Evolutionary conservation across 345 rosid genomes (phyloP).

Genomic region (Odontarrhena argentea): DNA sequence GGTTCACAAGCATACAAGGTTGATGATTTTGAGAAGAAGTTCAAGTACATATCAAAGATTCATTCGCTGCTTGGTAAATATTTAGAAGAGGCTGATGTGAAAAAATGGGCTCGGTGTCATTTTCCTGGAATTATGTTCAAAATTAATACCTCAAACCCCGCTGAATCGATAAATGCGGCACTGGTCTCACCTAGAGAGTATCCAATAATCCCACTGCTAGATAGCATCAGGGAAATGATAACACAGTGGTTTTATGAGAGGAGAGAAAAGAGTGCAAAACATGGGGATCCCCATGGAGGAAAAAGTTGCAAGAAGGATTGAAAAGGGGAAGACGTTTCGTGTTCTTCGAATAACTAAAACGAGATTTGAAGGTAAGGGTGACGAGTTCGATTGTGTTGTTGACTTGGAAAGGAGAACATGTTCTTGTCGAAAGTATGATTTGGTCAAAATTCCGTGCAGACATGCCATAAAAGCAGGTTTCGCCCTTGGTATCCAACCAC

Average conservation of each 20-base stretch:
- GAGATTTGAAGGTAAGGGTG: neutral
- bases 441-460: neutral
- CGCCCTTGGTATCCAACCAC: neutral
- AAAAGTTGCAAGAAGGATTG: neutral
- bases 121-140: neutral
- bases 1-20: neutral
- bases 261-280: neutral
- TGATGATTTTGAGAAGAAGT: neutral
- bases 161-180: neutral
- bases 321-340: neutral
- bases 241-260: neutral
- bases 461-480: neutral
- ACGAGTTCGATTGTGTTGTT: neutral
- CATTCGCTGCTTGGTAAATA: neutral
- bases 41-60: neutral
- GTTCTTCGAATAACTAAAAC: neutral
- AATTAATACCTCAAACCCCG: neutral
- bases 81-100: neutral
- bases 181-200: neutral
- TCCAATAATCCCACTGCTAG: neutral
- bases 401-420: neutral
- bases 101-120: too few species aligned
- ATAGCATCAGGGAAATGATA: neutral
- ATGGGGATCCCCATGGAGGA: neutral
- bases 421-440: neutral